A percentile compares a stretch with the other conserved stretches of the same genome.
These are phyloP conservation scores for Prosopis cineraria DNA, from an alignment of 306 rosid genomes.

Conservation along the genomic window DNA sequence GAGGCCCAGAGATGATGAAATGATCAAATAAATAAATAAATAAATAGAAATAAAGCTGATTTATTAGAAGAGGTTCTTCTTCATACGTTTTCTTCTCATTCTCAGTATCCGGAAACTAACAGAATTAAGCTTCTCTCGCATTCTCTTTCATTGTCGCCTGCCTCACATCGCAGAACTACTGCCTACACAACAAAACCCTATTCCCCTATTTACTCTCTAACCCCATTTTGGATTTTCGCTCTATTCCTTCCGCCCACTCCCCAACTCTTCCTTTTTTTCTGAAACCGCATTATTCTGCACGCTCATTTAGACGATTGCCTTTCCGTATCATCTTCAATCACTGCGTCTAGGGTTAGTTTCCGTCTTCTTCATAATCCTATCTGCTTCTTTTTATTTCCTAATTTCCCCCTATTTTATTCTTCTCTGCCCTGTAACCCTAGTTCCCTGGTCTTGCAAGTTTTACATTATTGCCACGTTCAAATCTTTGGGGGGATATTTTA, in stretches of 20 bases:
- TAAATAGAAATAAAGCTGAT: not conserved
- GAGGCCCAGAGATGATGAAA: slow-evolving; percentile 4
- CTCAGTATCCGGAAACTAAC: slow-evolving; percentile 55
- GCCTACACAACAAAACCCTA: slow-evolving; percentile 62
- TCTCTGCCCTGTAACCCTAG: slow-evolving; percentile 55
- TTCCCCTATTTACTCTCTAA: slow-evolving; percentile 26
- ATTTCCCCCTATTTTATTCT: not conserved
- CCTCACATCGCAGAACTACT: slow-evolving; percentile 41
- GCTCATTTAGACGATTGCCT: slow-evolving; percentile 62
- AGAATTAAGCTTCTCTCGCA: slow-evolving; percentile 47
- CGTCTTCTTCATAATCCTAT: slow-evolving; percentile 12
- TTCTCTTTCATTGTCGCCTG: slow-evolving; percentile 21
- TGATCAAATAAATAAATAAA: not conserved
- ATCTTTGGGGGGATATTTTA: slow-evolving; percentile 51
- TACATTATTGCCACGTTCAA: slow-evolving; percentile 7
- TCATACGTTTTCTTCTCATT: slow-evolving; percentile 63
- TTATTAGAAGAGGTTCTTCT: slow-evolving; percentile 47
- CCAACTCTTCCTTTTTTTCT: not conserved
- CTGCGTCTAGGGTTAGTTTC: slow-evolving; percentile 71
- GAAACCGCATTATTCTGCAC: slow-evolving; percentile 56
- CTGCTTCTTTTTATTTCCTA: slow-evolving; percentile 26
- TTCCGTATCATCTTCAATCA: slow-evolving; percentile 46
- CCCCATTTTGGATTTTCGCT: slow-evolving; percentile 34
- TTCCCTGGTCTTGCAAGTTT: slow-evolving; percentile 42
- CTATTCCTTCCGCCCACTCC: slow-evolving; percentile 12